Percentiles rank a stretch among this genome's conserved stretches.
Conservation (phyloP, 129 eudicot species). For the Scalesia atractyloides region DNA sequence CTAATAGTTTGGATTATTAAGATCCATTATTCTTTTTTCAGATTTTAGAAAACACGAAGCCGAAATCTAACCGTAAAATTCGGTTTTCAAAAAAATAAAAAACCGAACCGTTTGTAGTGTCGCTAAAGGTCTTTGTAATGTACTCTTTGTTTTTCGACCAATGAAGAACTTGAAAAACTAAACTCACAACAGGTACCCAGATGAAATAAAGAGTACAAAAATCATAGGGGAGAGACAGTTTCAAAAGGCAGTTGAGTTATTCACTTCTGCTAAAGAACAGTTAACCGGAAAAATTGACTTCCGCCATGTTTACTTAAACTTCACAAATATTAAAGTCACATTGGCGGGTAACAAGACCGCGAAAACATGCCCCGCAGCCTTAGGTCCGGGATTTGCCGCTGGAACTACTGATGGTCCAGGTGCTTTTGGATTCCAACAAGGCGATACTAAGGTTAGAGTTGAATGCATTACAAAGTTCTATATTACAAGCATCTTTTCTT, state of each 20-base stretch:
- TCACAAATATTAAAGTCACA: slow-evolving; percentile 50
- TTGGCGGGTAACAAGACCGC: slow-evolving; percentile 41
- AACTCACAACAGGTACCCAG: slow-evolving; percentile 46
- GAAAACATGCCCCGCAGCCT: slow-evolving; percentile 71
- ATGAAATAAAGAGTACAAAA: slow-evolving; percentile 65
- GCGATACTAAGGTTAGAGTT: slow-evolving; percentile 55
- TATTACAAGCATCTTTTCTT: background rate
- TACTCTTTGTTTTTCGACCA: background rate
- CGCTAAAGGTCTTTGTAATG: background rate
- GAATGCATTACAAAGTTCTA: background rate
- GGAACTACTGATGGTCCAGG: slow-evolving; percentile 91
- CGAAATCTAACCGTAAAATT: no score
- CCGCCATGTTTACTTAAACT: slow-evolving; percentile 46
- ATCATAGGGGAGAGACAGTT: slow-evolving; percentile 71
- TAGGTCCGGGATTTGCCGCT: slow-evolving; percentile 75
- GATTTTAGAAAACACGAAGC: no score
- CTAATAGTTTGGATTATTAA: no score
- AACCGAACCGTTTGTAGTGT: no score
- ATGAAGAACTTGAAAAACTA: background rate
- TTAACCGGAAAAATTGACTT: slow-evolving; percentile 63
- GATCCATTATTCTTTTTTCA: no score
- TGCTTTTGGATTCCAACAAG: slow-evolving; percentile 75
- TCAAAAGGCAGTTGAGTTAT: slow-evolving; percentile 53
- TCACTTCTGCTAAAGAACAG: slow-evolving; percentile 49
- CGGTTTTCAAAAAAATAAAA: no score